Base-by-base conservation (phyloP, 768 basidiomycete genomes). In the Tylopilus felleus region DNA sequence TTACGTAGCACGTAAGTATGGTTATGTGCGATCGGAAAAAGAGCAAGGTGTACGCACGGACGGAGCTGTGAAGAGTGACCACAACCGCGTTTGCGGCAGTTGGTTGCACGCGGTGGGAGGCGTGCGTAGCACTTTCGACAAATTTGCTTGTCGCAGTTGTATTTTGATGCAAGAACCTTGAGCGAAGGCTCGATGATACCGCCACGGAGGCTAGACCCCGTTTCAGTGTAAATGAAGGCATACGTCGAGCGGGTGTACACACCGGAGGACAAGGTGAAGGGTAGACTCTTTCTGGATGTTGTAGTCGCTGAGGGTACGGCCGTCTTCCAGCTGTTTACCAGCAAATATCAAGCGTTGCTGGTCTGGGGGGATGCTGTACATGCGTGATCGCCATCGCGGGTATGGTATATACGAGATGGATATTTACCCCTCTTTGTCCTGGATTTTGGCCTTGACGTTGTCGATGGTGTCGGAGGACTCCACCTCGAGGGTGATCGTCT, bases 71-170 rank as follows among this genome's bases (percentile, higher is more conserved):
- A 87, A 44, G 88, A 90, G 74, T 91, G 90, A 19, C 93, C 93
- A 69, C 94, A 96, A 55, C 84, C 81, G 62, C 93, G 83, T 80
- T 96, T 96, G 72, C 96, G 82, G 86, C 97, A 98, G 85, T 99
- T 98, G 79, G 95, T 98, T 35, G 97, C 97, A 72, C 97, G 93
- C 50, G 95, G 96, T 60, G 97, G 96, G 65, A 98, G 96, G 65
- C 97, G 96, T 42, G 97, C 97, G 74, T 98, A 98, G 80, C 97
- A 98, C 76, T 98, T 98, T 75, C 97, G 93, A 84, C 97, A 98
- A 67, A 98, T 98, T 73, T 95, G 92, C 82, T 96, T 96, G 77
- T 97, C 93, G 74, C 94, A 98, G 79, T 98, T 98, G 85, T 94
- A 97, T 75, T 96, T 96, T 72, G 88, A 82, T 54, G 97, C 97